Evolutionary conservation across 1,284 basidiomycete genomes (phyloP), one percentile per base, ranked within the genome.

Genomic region (Ganoderma lingzhi): DNA sequence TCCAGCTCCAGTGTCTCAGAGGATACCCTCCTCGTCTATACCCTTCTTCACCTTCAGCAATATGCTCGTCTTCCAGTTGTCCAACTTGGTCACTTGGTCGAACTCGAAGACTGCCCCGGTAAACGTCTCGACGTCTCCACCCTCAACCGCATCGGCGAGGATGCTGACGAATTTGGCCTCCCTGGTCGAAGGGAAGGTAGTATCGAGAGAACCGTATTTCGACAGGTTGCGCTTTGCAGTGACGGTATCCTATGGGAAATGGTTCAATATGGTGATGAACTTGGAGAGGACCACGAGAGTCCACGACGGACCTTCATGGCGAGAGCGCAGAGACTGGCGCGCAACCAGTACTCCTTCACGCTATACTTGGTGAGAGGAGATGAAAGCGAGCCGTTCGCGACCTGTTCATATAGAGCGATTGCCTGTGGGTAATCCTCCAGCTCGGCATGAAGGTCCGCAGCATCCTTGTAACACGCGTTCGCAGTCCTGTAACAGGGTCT

Each of bases 301-400:
- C 15, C 65, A 14, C 59, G 41, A 84, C 90, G 76, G 81, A 97
- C 96, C 70, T 88, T 88, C 86, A 95, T 93, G 23, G 96, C 97
- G 66, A 99, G 86, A 51, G 94, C 94, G 79, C 97, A 99, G 35
- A 99, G 83, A 42, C 90, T 91, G 2, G 96, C 89, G 75, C 92
- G 89, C 58, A 99, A 86, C 92, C 96, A 99, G 80, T 98, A 98
- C 78, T 99, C 97, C 83, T 99, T 99, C 76, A 99, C 97, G 73
- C 94, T 96, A 84, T 98, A 99, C 82, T 96, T 96, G n/a, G 98
- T 99, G 75, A 99, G 84, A 23, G 93, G 86, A 64, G 93, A 96
- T 2, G 85, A 85, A 62, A 99, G 84, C 19, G 93, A 95, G 80
- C 94, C 92, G 72, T 93, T 88, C 1, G 97, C 98, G 59, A 99